phyloP scores from a whole-genome alignment of 2,329 filamentous ascomycete genomes.

The Ceratocystis variospora region DNA sequence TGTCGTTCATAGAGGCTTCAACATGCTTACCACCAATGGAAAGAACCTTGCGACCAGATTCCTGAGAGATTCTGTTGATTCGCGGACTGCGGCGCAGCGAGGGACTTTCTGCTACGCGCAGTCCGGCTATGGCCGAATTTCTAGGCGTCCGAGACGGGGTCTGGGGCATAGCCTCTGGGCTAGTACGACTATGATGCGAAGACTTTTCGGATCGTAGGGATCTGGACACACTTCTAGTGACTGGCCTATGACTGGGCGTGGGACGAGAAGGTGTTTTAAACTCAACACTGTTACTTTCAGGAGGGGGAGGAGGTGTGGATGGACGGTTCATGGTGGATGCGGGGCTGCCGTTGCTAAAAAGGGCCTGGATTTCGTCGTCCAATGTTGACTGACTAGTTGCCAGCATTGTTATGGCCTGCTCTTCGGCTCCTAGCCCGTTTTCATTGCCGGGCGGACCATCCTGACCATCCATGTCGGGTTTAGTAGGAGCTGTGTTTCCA shows the following conservation, averaged over 20 bases:
- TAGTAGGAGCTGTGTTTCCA: neutral
- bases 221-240: constrained; percentile 46
- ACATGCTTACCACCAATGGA: constrained; percentile 12
- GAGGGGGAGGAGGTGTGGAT: constrained; percentile 35
- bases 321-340: constrained; percentile 27
- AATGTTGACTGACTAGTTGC: neutral
- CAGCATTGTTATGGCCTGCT: neutral
- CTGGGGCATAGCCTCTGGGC: constrained; percentile 28
- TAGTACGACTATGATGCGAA: constrained; percentile 31
- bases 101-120: constrained; percentile 25
- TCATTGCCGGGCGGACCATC: neutral
- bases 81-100: constrained; percentile 33
- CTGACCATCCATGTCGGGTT: neutral
- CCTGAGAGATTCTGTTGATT: constrained; percentile 18
- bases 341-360: constrained; percentile 55
- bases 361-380: constrained; percentile 38
- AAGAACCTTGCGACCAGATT: constrained; percentile 7
- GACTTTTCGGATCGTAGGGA: constrained; percentile 38
- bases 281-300: constrained; percentile 31
- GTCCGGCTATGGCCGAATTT: constrained; percentile 21
- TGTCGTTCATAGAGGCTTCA: constrained; percentile 17
- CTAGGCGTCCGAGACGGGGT: constrained; percentile 38
- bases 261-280: constrained; percentile 52
- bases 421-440: neutral
- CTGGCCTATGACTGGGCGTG: constrained; percentile 47